Conservation (phyloP, 176 grass and related monocot genomes). For the Rhynchospora pubera region DNA sequence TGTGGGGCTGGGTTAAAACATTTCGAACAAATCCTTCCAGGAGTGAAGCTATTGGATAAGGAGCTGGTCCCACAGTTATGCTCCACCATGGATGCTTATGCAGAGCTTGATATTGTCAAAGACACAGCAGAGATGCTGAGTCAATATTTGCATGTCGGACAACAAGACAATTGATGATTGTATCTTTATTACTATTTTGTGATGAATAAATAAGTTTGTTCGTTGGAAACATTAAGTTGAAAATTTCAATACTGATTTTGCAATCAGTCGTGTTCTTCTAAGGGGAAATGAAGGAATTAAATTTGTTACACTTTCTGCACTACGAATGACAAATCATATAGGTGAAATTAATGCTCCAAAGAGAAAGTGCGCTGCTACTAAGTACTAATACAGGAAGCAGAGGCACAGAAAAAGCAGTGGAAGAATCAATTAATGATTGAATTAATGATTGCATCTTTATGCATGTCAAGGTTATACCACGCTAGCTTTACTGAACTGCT, state of each 20-base stretch:
- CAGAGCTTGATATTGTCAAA: constrained; percentile 12
- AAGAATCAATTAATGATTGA: neutral
- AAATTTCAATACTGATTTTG: neutral
- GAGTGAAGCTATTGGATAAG: neutral
- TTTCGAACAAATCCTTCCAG: neutral
- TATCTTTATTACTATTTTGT: neutral
- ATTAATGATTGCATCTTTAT: too few relatives aligned
- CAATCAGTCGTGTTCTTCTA: neutral
- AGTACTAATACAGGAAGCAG: neutral
- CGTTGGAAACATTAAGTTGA: too few relatives aligned
- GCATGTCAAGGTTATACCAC: too few relatives aligned
- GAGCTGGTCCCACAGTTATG: neutral
- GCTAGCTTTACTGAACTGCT: too few relatives aligned
- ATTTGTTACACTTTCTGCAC: neutral
- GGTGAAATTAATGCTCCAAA: neutral
- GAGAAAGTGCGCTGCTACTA: too few relatives aligned
- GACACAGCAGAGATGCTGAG: constrained; percentile 9
- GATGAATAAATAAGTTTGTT: neutral
- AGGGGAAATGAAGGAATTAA: neutral
- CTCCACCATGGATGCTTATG: constrained; percentile 10
- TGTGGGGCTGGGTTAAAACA: neutral
- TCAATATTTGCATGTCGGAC: neutral
- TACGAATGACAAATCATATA: neutral
- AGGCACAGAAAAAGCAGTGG: constrained; percentile 1
- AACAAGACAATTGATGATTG: neutral